Percentiles rank a stretch among this genome's conserved stretches.
phyloP scores from a whole-genome alignment of 2,329 filamentous ascomycete species.

The Aureobasidium uvarum region DNA sequence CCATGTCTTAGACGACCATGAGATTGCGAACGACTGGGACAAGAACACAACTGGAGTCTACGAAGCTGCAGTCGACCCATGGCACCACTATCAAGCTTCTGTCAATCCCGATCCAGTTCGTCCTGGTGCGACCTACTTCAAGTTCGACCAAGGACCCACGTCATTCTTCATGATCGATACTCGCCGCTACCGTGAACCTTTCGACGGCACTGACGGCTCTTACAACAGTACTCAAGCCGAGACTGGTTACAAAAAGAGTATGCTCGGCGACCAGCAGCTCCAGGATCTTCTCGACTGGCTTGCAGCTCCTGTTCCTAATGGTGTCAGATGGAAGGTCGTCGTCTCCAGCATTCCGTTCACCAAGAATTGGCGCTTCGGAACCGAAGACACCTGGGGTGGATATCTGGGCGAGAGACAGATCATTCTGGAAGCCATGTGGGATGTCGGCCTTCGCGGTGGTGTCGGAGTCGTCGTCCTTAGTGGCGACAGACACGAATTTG shows the following conservation, averaged over 20 bases:
- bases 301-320: slow-evolving; percentile 65
- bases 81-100: slow-evolving; percentile 78
- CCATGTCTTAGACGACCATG: slow-evolving; percentile 94
- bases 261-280: slow-evolving; percentile 79
- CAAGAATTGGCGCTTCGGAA: slow-evolving; percentile 92
- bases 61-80: slow-evolving; percentile 75
- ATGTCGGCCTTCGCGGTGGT: slow-evolving; percentile 65
- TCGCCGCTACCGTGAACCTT: slow-evolving; percentile 74
- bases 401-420: slow-evolving; percentile 76
- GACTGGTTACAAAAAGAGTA: slow-evolving; percentile 62
- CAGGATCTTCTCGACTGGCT: slow-evolving; percentile 78
- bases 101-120: slow-evolving; percentile 72
- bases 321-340: slow-evolving; percentile 91
- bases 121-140: slow-evolving; percentile 73
- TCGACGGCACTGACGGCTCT: slow-evolving; percentile 59
- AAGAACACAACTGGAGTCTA: slow-evolving; percentile 79
- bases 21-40: slow-evolving; percentile 93
- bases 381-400: slow-evolving; percentile 89
- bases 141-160: slow-evolving; percentile 84
- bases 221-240: slow-evolving; percentile 43
- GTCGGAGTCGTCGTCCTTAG: slow-evolving; percentile 81
- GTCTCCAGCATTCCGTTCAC: slow-evolving; percentile 91
- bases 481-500: slow-evolving; percentile 96
- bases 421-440: slow-evolving; percentile 91
- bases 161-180: slow-evolving; percentile 96